phyloP scores from a whole-genome alignment of 2,329 filamentous ascomycete genomes.

The Pestalotiopsis sp. region DNA sequence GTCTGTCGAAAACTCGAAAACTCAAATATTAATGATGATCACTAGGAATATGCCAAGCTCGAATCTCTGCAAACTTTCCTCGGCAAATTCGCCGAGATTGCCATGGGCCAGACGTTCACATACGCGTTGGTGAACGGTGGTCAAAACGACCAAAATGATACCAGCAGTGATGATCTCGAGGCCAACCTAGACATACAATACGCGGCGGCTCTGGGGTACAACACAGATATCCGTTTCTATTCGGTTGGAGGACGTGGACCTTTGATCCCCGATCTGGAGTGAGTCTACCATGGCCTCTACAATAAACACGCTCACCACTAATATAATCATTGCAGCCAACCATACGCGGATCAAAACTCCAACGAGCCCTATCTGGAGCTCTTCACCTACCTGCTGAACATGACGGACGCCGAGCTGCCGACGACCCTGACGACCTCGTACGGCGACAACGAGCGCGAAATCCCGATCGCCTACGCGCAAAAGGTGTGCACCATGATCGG shows the following conservation, averaged over 20 bases:
- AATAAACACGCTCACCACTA: not conserved
- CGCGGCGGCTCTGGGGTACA: conserved; percentile 51
- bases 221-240: conserved; percentile 54
- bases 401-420: conserved; percentile 51
- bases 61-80: conserved; percentile 46
- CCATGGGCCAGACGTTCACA: conserved; percentile 54
- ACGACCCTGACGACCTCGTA: conserved; percentile 68
- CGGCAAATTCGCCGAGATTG: conserved; percentile 55
- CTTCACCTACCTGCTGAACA: conserved; percentile 26
- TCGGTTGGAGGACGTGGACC: conserved; percentile 58
- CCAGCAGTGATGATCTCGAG: conserved; percentile 45
- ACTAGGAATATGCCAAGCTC: conserved; percentile 35
- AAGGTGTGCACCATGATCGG: conserved; percentile 66
- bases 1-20: not conserved
- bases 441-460: conserved; percentile 67
- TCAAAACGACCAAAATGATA: conserved; percentile 47
- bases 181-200: conserved; percentile 64
- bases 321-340: conserved; percentile 19
- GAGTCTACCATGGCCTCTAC: conserved; percentile 22
- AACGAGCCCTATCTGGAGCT: conserved; percentile 31
- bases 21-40: not conserved
- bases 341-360: conserved; percentile 19
- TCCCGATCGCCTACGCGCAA: conserved; percentile 62
- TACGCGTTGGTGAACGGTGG: conserved; percentile 60
- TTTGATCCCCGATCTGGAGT: conserved; percentile 48